Base-by-base conservation (phyloP, 2,329 filamentous ascomycete genomes). In the Nemania sp. region DNA sequence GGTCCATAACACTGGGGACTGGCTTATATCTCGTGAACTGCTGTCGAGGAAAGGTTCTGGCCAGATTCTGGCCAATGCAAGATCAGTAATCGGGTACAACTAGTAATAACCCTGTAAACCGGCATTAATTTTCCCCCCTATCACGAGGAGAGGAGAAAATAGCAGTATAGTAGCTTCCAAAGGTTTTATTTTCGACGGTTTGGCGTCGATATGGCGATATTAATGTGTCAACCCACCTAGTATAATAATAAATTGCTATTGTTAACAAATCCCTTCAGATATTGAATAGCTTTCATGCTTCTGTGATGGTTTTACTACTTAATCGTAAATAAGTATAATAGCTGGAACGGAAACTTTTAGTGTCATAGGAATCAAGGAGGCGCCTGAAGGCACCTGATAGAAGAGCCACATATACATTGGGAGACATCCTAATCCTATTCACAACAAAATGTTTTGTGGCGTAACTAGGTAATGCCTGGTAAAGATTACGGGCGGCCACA, bases 11-110 rank as follows among this genome's bases (percentile, higher is more conserved):
- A 45, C 41, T 45, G 41, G 41, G 45, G 49, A 53, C 27, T 64
- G 45, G 41, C 27, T 57, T 47, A 20, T 32, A 51, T 58, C 45
- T 52, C 62, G 54, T 49, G 43, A 64, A 45, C 22, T 55, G 55
- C 20, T 56, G 41, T 55, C 26, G 24, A 18, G 35, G 22, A 54
- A 41, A 58, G 18, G 20, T 43, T 24, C 49, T 53, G 20, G 35
- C 60, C 41, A 58, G 18, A 18, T 43, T 24, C 49, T 53, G 20
- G 35, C 60, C 41, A 26, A 67, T 38, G 22, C 41, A 64, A 32
- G 53, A 58, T 53, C 29, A 51, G 20, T 43, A 32, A 20, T 56
- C 41, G 20, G 51, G 29, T 38, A 55, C 29, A 26, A 18, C 38
- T n/a, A 22, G 51, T 43, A 7, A 38, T 11, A 27, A 41, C 45